Percentiles rank a stretch among this genome's conserved stretches.
These are phyloP conservation scores for Mediolabrus comicus DNA, from an alignment of 108 stramenopile species.

Conservation along the genomic window DNA sequence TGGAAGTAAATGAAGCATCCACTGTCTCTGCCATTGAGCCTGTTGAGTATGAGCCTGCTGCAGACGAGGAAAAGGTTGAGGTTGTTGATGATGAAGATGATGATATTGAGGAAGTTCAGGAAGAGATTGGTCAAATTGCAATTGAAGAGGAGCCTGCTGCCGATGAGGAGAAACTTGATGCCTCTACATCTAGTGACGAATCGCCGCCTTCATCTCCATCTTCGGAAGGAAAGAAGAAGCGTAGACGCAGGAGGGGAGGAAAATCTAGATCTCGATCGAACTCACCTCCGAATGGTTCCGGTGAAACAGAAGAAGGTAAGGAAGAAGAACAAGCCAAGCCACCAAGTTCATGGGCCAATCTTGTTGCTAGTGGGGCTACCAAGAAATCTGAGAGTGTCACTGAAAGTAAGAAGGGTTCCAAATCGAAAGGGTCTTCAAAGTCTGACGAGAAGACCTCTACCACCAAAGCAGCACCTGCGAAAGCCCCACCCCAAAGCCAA, in stretches of 20 bases:
- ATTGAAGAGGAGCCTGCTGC: constrained; percentile 21
- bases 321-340: constrained; percentile 44
- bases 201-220: constrained; percentile 13
- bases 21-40: constrained; percentile 3
- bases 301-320: constrained; percentile 14
- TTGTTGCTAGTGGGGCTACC: constrained; percentile 66
- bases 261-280: constrained; percentile 45
- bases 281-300: constrained; percentile 16
- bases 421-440: constrained; percentile 8
- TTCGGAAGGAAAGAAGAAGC: constrained; percentile 30
- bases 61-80: constrained; percentile 33
- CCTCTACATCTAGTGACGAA: constrained; percentile 1
- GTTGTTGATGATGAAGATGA: constrained; percentile 7
- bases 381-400: constrained; percentile 19
- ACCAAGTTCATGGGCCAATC: constrained; percentile 82
- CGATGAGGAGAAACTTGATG: constrained; percentile 38
- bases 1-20: constrained; percentile 11
- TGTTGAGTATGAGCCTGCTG: constrained; percentile 34
- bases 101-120: neutral
- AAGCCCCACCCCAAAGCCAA: constrained; percentile 39
- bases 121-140: neutral
- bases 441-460: constrained; percentile 7
- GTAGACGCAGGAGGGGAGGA: constrained; percentile 33
- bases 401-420: constrained; percentile 16
- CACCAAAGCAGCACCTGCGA: constrained; percentile 4